A percentile compares a stretch with the other conserved stretches of the same genome.
Conservation (phyloP, 352 stramenopile genomes). For the Pythium pyrilobum region DNA sequence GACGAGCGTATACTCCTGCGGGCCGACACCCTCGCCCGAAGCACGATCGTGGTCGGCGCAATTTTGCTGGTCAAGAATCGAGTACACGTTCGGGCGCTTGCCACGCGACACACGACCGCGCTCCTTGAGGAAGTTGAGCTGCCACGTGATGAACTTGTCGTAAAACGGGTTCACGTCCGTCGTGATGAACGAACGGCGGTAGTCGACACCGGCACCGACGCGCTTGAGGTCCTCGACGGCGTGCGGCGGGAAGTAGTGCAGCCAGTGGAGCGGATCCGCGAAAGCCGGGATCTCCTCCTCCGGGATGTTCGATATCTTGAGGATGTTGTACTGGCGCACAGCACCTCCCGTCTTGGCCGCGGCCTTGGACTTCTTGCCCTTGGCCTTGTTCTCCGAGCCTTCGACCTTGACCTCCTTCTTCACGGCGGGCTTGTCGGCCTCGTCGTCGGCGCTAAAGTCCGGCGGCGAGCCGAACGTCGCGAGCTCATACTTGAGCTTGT, state of each 20-base stretch:
- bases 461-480: slow-evolving; percentile 92
- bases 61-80: slow-evolving; percentile 96
- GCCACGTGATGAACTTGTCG: slow-evolving; percentile 99
- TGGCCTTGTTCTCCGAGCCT: slow-evolving; percentile 77
- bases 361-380: slow-evolving; percentile 98
- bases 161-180: slow-evolving; percentile 99
- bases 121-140: slow-evolving; percentile 97
- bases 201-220: slow-evolving; percentile 97
- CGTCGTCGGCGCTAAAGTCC: slow-evolving; percentile 85
- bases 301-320: slow-evolving; percentile 91
- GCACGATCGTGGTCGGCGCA: slow-evolving; percentile 99
- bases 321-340: slow-evolving; percentile 98
- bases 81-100: slow-evolving; percentile 99
- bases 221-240: slow-evolving; percentile 95
- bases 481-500: slow-evolving; percentile 99
- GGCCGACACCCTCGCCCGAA: slow-evolving; percentile 97
- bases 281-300: slow-evolving; percentile 97
- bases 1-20: slow-evolving; percentile 99
- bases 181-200: slow-evolving; percentile 99
- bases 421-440: slow-evolving; percentile 15
- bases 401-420: slow-evolving; percentile 75
- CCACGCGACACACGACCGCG: slow-evolving; percentile 87
- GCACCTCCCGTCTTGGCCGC: slow-evolving; percentile 97
- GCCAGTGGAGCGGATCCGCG: slow-evolving; percentile 96
- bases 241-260: slow-evolving; percentile 98